Conservation (phyloP, 352 stramenopile genomes). For the Globisporangium spiculum region DNA sequence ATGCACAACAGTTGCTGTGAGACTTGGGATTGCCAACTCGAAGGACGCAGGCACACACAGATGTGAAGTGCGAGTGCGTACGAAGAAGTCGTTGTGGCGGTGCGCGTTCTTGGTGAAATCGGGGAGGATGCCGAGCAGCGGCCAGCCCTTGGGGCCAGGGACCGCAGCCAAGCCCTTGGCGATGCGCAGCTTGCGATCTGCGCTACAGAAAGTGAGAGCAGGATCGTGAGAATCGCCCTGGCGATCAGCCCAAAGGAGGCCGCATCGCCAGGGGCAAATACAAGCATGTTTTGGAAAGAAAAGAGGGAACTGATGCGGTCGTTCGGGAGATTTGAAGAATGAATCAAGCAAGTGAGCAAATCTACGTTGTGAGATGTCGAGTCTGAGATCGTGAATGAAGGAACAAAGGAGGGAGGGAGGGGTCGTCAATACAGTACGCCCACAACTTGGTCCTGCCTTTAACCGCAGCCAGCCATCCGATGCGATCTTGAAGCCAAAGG, state of each 20-base stretch:
- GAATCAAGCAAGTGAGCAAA: background rate
- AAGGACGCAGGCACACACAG: background rate
- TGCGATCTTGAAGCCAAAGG: background rate
- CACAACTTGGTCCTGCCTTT: background rate
- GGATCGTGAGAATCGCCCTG: conserved; percentile 3
- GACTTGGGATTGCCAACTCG: background rate
- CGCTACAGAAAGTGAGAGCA: background rate
- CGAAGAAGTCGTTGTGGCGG: background rate
- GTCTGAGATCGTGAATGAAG: background rate
- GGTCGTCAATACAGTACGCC: background rate
- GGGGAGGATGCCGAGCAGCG: background rate
- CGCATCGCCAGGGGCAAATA: background rate
- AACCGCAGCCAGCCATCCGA: too few relatives aligned
- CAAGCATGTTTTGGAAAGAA: background rate
- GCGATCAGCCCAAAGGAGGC: background rate
- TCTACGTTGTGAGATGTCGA: background rate
- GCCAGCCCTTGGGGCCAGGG: background rate
- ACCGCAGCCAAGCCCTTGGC: background rate
- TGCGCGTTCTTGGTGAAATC: background rate
- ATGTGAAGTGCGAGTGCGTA: background rate
- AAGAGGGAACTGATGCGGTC: background rate
- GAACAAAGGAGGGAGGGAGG: background rate
- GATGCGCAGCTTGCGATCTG: background rate
- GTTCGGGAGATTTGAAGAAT: background rate
- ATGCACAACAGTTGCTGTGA: background rate